Evolutionary conservation across 306 rosid genomes (phyloP), one percentile per base, ranked within the genome.

Genomic region (Rosa multiflora): DNA sequence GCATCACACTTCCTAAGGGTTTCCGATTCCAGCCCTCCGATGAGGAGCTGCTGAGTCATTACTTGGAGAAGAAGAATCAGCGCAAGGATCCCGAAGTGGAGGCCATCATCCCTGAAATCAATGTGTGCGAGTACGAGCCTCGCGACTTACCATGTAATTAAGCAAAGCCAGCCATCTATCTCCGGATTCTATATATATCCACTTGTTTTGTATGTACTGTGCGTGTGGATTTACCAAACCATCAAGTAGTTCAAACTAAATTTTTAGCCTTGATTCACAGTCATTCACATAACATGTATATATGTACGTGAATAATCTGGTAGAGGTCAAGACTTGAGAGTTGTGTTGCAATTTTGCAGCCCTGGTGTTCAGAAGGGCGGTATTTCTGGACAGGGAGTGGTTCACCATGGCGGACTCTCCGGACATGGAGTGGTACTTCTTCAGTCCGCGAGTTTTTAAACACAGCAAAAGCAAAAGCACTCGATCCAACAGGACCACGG

Each of bases 11-110:
- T 49, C 87, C 86, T 10, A 84, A 75, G 0, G 91, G 93, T 56
- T 86, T 42, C 82, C 75, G 92, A 43, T 92, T 92, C 76, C 75
- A 49, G 2, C 97, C 97, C 11, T 89, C 91, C 0, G 96, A 92
- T 46, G 90, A 80, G 56, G 93, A 88, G 73, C 89, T 92, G n/a
- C 62, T 92, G 0, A 8, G 1, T 3, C 35, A 88, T 55, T 91
- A 81, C 73, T 79, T 91, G 46, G 81, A 70, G 52, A 73, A 64
- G 67, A 93, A 88, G 82, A n/a, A 81, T 51, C 73, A 23, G 0
- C 82, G 83, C 13, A 44, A 43, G 18, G 72, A 79, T 20, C 66
- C 42, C 43, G 8, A 46, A 23, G 40, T 73, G 1, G 70, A 80
- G 4, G 3, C 9, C 20, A 17, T 73, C 44, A 79, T 93, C n/a